phyloP scores from a whole-genome alignment of 2,329 filamentous ascomycete genomes.

The Claviceps sp. region DNA sequence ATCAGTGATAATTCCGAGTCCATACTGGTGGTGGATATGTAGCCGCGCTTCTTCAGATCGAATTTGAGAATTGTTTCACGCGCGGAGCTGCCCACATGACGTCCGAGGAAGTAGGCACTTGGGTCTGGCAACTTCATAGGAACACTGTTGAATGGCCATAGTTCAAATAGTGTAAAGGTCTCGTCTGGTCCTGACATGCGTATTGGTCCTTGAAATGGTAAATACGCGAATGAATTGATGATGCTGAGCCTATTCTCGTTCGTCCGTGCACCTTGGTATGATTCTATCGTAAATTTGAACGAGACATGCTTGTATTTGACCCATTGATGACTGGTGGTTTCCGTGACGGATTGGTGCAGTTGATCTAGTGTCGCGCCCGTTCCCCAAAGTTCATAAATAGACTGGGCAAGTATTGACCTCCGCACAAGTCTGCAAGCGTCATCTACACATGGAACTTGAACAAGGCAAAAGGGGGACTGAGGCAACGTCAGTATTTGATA shows the following conservation, averaged over 20 bases:
- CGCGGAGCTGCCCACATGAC: constrained; percentile 52
- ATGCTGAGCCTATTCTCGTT: constrained; percentile 51
- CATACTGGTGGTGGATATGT: constrained; percentile 96
- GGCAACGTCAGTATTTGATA: constrained; percentile 8
- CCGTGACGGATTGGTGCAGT: constrained; percentile 53
- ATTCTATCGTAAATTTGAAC: constrained; percentile 77
- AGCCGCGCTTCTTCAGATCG: constrained; percentile 82
- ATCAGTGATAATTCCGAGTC: constrained; percentile 85
- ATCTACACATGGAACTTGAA: constrained; percentile 51
- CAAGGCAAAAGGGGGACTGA: constrained; percentile 76
- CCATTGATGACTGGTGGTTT: constrained; percentile 52
- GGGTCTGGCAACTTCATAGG: constrained; percentile 38
- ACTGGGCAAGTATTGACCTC: constrained; percentile 69
- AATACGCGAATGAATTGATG: constrained; percentile 70
- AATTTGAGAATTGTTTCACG: constrained; percentile 59
- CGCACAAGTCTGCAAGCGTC: constrained; percentile 54
- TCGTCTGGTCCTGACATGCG: constrained; percentile 60
- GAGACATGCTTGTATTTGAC: constrained; percentile 45
- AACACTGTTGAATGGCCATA: constrained; percentile 50
- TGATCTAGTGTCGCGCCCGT: constrained; percentile 50
- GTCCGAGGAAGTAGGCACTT: constrained; percentile 53
- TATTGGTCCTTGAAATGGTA: constrained; percentile 68
- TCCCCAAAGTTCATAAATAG: constrained; percentile 85
- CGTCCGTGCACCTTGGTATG: constrained; percentile 62
- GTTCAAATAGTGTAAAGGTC: constrained; percentile 70